phyloP scores from a whole-genome alignment of 1,284 basidiomycete species.

The Coniferiporia weirii region DNA sequence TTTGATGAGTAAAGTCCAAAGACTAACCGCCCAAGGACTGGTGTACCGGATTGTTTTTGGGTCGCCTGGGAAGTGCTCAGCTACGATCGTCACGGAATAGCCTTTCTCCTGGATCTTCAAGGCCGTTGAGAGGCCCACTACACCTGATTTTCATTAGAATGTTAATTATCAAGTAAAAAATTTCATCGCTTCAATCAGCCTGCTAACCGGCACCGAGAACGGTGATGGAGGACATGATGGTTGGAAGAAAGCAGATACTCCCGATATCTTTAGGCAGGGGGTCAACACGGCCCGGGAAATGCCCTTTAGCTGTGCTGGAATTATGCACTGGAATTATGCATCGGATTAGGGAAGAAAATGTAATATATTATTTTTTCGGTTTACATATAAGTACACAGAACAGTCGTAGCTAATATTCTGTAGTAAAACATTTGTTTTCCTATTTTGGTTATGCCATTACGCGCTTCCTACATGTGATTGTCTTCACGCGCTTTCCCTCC shows the following conservation, averaged over 20 bases:
- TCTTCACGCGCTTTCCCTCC: no score
- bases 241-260: not conserved
- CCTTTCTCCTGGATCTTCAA: conserved; percentile 55
- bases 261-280: no score
- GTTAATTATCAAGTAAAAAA: not conserved
- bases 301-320: no score
- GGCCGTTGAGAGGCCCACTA: conserved; percentile 68
- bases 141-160: conserved; percentile 37
- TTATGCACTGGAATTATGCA: no score
- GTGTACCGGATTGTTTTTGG: conserved; percentile 64
- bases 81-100: conserved; percentile 60
- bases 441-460: no score
- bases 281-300: no score
- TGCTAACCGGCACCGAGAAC: conserved; percentile 14
- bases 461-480: no score
- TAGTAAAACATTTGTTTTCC: no score
- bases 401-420: no score
- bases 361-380: no score
- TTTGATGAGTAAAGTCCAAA: not conserved
- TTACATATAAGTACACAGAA: no score
- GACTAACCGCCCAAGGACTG: conserved; percentile 68
- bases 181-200: not conserved
- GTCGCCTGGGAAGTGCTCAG: conserved; percentile 63
- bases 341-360: no score
- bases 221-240: conserved; percentile 10